Evolutionary conservation across 2,329 filamentous ascomycete genomes (phyloP), one percentile per base, ranked within the genome.

Genomic region (Fonsecaea pedrosoi): DNA sequence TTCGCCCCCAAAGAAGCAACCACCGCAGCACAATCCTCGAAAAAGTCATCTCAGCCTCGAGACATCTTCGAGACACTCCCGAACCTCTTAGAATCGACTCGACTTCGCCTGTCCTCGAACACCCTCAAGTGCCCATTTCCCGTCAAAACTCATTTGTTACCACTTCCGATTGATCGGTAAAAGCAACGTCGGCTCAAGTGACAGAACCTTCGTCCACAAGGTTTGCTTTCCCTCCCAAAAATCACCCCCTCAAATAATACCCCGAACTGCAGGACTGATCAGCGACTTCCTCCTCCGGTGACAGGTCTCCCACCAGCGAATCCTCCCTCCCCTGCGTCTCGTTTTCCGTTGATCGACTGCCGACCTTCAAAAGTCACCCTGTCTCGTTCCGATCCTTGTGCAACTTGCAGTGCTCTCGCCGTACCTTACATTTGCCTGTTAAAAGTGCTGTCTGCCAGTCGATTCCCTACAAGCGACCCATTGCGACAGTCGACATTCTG

Each of bases 241-340:
- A 32, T 55, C 53, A 35, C 60, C 53, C 38, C 50, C 25, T 55
- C 53, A 55, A 56, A 55, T 55, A 62, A 25, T 25, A 25, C 53
- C 53, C 60, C 53, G 60, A 56, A 56, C 37, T 48, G 60, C 59
- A 62, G 60, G 30, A 56, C 60, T 62, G 60, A 62, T 62, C 60
- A 54, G 40, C 60, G 37, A 55, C 30, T 18, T 56, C 42, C 32
- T 62, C 12, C 53, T 32, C 35, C 60, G 21, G 48, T 12, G 48
- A n/a, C 60, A 56, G 60, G 37, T 40, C 38, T 62, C 38, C 53
- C 54, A 34, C 12, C 25, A 60, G 25, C 38, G 56, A 53, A 35
- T 48, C 25, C 37, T 48, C 37, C 53, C 60, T 25, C 25, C 2
- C 2, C 30, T 55, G 50, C 30, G n/a, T 56, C 34, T 62, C 38